A percentile compares a stretch with the other conserved stretches of the same genome.
Conservation (phyloP, 179 eudicot genomes). For the Monotropa hypopitys region DNA sequence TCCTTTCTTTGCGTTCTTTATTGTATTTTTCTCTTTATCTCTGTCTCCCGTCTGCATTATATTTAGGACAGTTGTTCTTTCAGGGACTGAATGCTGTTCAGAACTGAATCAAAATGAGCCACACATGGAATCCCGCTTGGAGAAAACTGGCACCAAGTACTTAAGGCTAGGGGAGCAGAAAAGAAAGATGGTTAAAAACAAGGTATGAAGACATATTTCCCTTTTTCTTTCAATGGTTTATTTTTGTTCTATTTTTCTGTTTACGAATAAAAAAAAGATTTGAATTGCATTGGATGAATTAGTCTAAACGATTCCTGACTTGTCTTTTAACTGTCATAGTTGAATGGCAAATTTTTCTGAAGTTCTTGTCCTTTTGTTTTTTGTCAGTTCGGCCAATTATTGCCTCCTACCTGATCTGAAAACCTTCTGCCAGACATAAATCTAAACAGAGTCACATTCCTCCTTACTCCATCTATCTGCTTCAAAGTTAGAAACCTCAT, state of each 20-base stretch:
- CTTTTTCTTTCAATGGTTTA: neutral
- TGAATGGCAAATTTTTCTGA: neutral
- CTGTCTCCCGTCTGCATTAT: neutral
- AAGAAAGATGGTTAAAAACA: constrained; percentile 32
- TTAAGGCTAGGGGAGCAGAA: constrained; percentile 21
- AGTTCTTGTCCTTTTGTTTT: neutral
- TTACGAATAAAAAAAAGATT: neutral
- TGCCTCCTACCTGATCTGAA: neutral
- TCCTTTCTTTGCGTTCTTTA: neutral
- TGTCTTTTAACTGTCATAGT: neutral
- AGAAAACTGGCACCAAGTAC: constrained; percentile 13
- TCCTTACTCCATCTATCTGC: neutral
- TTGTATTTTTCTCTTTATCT: neutral
- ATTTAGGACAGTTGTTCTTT: neutral
- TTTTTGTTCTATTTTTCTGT: neutral
- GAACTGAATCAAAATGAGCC: constrained; percentile 13
- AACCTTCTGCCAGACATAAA: too few species aligned
- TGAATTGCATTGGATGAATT: neutral
- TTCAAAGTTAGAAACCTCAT: neutral
- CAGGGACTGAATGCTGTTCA: constrained; percentile 21
- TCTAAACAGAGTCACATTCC: too few species aligned
- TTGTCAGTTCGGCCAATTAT: neutral
- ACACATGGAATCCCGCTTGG: constrained; percentile 8
- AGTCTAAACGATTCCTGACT: neutral
- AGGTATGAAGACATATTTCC: constrained; percentile 18